phyloP scores from a whole-genome alignment of 371 early-diverging fungal genomes.

The Rhizopus delemar region DNA sequence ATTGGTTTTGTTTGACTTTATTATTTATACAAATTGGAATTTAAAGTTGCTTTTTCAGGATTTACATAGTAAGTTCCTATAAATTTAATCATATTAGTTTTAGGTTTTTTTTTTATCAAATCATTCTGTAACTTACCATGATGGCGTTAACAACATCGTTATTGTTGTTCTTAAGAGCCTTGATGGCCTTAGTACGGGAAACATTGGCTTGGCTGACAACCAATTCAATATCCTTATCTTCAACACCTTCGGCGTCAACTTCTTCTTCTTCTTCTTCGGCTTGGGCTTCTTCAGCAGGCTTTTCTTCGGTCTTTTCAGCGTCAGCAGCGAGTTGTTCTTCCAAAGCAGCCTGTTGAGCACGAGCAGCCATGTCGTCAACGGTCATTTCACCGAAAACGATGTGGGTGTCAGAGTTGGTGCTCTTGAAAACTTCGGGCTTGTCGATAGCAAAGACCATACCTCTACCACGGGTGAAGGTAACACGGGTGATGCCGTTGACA shows the following conservation, averaged over 20 bases:
- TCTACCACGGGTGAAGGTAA: slow-evolving; percentile 87
- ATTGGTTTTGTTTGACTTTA: neutral
- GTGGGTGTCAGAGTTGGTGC: slow-evolving; percentile 87
- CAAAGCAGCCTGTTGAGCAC: slow-evolving; percentile 73
- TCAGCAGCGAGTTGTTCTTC: slow-evolving; percentile 60
- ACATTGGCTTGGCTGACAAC: slow-evolving; percentile 91
- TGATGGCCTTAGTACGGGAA: slow-evolving; percentile 87
- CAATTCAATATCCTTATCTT: slow-evolving; percentile 90
- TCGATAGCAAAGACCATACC: slow-evolving; percentile 86
- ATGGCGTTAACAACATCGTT: slow-evolving; percentile 96
- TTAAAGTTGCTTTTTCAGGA: slow-evolving; percentile 1
- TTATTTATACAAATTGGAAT: slow-evolving; percentile 3
- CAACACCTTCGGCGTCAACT: slow-evolving; percentile 77
- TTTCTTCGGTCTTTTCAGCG: slow-evolving; percentile 45
- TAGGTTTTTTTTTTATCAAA: neutral
- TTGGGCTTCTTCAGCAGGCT: slow-evolving; percentile 53
- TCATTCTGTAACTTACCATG: slow-evolving; percentile 61
- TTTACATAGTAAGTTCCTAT: slow-evolving; percentile 37
- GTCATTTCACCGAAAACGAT: slow-evolving; percentile 96
- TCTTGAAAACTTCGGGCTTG: slow-evolving; percentile 93
- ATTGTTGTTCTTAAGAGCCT: slow-evolving; percentile 84
- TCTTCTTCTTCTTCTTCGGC: slow-evolving; percentile 64
- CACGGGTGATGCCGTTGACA: slow-evolving; percentile 86
- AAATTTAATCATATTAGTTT: neutral
- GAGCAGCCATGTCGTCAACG: slow-evolving; percentile 81